Base-by-base conservation (phyloP, 352 stramenopile genomes). In the Globisporangium echinulatum region DNA sequence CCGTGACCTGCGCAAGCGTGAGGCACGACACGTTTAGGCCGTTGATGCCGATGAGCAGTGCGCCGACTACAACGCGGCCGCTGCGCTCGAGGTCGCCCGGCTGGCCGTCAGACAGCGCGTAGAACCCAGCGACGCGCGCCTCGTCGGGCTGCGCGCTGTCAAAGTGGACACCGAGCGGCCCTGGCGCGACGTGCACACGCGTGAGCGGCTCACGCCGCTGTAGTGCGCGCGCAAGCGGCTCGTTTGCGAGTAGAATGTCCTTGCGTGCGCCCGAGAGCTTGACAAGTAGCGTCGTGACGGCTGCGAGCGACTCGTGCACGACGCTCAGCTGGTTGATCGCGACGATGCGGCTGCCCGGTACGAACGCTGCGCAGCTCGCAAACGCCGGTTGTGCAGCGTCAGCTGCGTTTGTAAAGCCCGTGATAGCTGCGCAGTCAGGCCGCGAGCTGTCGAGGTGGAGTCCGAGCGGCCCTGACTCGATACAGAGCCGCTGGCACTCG, bases 321-420 rank as follows among this genome's bases (percentile, higher is more conserved):
- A 87, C 79, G 4, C 81, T 66, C 40, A 88, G 59, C 5, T 75
- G 70, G 49, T 93, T 91, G 47, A 97, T 80, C 11, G 66, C 62
- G 47, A 87, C 59, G 54, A 95, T 81, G 55, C 62, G 75, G 54
- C 74, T 84, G 7, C 68, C 71, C 6, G 74, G 72, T 17, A 85
- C 54, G 52, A 81, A 82, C 38, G 65, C 38, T 4, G 47, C 59
- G 42, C 74, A 80, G 10, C 43, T 37, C 10, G 66, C 63, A 55
- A 82, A 88, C 11, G 67, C 67, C 15, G 66, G 56, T 1, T 73
- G 74, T 13, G 71, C 61, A 5, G 70, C 69, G 43, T 84, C 75
- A 14, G 59, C 64, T 5, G 59, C 17, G 7, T 63, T 74, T 8
- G 72, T 82, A 48, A 87, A 87, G 0, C 71, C 71, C 11, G 71